phyloP scores from a whole-genome alignment of 2,329 filamentous ascomycete genomes.

The Exophiala aquamarina region DNA sequence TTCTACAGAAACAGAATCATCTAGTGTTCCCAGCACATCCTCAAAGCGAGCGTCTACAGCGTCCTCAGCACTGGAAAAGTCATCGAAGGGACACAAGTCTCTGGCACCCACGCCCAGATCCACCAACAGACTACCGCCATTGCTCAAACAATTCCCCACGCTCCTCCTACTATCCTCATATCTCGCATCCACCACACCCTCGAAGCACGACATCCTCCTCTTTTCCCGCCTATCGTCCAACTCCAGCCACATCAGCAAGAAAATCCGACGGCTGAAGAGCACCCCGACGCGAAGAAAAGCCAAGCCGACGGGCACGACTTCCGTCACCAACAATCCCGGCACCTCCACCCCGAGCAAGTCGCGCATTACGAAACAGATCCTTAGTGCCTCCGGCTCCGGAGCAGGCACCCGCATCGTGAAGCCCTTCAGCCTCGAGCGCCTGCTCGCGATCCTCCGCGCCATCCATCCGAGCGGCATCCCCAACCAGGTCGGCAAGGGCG shows the following conservation, averaged over 20 bases:
- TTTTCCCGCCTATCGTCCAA: conserved; percentile 51
- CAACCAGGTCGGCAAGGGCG: conserved; percentile 30
- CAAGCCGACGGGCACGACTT: conserved; percentile 3
- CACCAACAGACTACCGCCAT: conserved; percentile 29
- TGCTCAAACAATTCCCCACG: conserved; percentile 47
- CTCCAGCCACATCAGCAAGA: conserved; percentile 42
- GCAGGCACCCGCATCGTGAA: conserved; percentile 35
- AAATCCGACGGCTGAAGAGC: conserved; percentile 38
- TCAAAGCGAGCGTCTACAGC: too few relatives aligned
- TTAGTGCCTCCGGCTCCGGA: conserved; percentile 12
- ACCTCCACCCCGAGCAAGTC: conserved; percentile 36
- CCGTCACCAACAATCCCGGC: not conserved
- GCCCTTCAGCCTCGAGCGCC: conserved; percentile 46
- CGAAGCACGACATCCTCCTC: conserved; percentile 48
- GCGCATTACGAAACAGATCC: conserved; percentile 27
- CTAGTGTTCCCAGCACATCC: conserved; percentile 5
- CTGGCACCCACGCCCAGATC: conserved; percentile 7
- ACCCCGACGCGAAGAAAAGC: conserved; percentile 32
- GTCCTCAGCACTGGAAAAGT: not conserved
- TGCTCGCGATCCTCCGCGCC: conserved; percentile 49
- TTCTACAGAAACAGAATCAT: not conserved
- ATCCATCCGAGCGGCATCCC: conserved; percentile 45
- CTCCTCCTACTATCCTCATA: conserved; percentile 48
- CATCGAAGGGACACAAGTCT: not conserved
- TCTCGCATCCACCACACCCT: conserved; percentile 47